Base-by-base conservation (phyloP, 2,329 filamentous ascomycete species). In the Aureobasidium sp. region DNA sequence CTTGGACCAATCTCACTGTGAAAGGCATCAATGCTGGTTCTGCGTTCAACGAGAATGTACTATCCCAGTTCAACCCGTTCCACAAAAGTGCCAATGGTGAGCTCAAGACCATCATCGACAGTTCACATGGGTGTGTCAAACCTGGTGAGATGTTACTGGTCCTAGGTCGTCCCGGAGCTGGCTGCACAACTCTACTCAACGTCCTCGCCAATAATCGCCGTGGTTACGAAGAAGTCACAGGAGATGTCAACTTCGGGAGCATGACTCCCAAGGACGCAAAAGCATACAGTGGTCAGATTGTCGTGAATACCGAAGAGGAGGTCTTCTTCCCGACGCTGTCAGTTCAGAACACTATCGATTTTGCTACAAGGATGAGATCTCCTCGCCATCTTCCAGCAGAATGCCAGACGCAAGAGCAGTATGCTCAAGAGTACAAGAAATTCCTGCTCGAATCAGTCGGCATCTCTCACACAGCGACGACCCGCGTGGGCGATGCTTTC, bases 371-470 rank as follows among this genome's bases (percentile, higher is more conserved):
- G 70, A 89, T 87, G 41, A 96, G 95, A 75, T 87, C 90, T 17
- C 91, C 92, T 7, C 86, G 87, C 15, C 91, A 92, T 73, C 81
- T 90, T 51, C 89, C 90, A 0, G 83, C 81, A 4, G 90, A 89
- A 27, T 39, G 1, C 15, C 9, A 27, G 22, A 27, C 34, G 3
- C 2, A 11, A 11, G 22, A 41, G 12, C 85, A 88, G 17, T 93
- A 93, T 78, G 92, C 92, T 77, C 81, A 88, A 53, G 85, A 86
- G 68, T n/a, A 95, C 63, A 78, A 92, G 64, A 81, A 84, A n/a
- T 84, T 87, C 69, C 79, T 96, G 63, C 79, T 96, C 58, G 90
- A 90, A 70, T 94, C 95, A 89, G 95, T 96, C 80, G 94, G 93
- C 71, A 96, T 96, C 60, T 88, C 91, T 72, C 91, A 96, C 73